Percentiles rank a stretch among this genome's conserved stretches.
Evolutionary conservation across 768 basidiomycete genomes (phyloP).

Genomic region (Paxillus rubicundulus): DNA sequence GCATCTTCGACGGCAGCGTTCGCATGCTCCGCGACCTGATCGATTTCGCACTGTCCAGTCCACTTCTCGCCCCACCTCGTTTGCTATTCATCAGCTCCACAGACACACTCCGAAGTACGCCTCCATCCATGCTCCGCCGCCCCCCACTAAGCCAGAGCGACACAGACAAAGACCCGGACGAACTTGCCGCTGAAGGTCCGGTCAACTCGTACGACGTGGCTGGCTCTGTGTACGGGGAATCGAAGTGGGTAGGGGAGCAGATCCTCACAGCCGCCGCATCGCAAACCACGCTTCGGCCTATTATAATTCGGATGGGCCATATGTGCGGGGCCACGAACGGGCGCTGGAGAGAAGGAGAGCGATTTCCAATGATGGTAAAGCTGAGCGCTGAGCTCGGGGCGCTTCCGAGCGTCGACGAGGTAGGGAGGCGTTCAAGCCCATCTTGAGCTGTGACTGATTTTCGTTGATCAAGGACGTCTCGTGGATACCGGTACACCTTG

Average conservation of each 20-base stretch:
- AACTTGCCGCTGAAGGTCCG: background rate
- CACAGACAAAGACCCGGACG: background rate
- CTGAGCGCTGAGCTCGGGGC: slow-evolving; percentile 14
- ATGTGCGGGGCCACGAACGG: slow-evolving; percentile 36
- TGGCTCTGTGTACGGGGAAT: slow-evolving; percentile 11
- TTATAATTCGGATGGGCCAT: slow-evolving; percentile 38
- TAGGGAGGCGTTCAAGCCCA: background rate
- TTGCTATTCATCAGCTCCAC: slow-evolving; percentile 35
- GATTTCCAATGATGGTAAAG: slow-evolving; percentile 36
- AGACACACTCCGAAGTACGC: slow-evolving; percentile 3
- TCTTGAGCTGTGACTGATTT: background rate
- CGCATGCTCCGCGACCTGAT: slow-evolving; percentile 30
- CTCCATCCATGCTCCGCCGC: background rate
- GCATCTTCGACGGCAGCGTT: slow-evolving; percentile 9
- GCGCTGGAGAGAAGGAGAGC: slow-evolving; percentile 38
- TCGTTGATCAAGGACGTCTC: background rate
- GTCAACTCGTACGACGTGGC: slow-evolving; percentile 10
- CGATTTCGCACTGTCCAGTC: slow-evolving; percentile 36
- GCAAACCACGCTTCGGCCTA: slow-evolving; percentile 19
- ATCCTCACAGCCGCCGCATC: slow-evolving; percentile 19
- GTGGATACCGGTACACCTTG: slow-evolving; percentile 16
- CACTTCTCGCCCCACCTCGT: slow-evolving; percentile 22
- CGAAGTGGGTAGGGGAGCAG: slow-evolving; percentile 25
- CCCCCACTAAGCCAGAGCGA: background rate
- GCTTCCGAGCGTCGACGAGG: slow-evolving; percentile 23